Base-by-base conservation (phyloP, 1,139 yeast genomes). In the Debaryomyces subglobosus region DNA sequence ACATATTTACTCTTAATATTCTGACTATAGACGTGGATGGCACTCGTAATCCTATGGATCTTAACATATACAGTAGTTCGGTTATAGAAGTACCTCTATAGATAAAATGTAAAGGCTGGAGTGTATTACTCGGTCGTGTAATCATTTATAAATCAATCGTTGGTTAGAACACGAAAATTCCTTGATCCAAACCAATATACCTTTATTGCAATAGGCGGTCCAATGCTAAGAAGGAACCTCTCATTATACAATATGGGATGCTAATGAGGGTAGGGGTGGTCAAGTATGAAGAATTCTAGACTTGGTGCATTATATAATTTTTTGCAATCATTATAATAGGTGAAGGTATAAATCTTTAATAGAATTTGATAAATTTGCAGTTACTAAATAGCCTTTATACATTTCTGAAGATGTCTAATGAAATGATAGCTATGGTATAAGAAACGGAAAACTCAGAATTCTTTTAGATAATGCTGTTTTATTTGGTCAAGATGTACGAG, bases 1-100 rank as follows among this genome's bases (percentile, higher is more conserved):
- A 39, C 47, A 49, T 44, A 24, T 30, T 47, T 24, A 43, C 18
- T 16, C 27, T 35, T 15, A 20, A 18, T 36, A 37, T 35, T 36
- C 15, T 33, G 23, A 16, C 15, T n/a, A 15, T 16, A 20, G 30
- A 27, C 5, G 40, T 37, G 8, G 21, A 37, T 37, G 40, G 21
- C 15, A 35, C 6, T 8, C 27, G 15, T n/a, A 24, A 16, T 6
- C 36, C 13, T 9, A 40, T 20, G n/a, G 18, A 30, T 30, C 43
- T 18, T 40, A 40, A 29, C 43, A 40, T 40, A 40, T 6, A 30
- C 43, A 40, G 16, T 29, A 23, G 13, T 23, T 37, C 15, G 9
- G 30, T 8, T 27, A 25, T 8, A 3, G 10, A 12, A 7, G 24
- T 3, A 5, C 8, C 24, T 21, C 6, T 21, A 7, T 21, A 21